A percentile compares a stretch with the other conserved stretches of the same genome.
phyloP scores from a whole-genome alignment of 495 filamentous ascomycete species.

The Pyronema domesticum region DNA sequence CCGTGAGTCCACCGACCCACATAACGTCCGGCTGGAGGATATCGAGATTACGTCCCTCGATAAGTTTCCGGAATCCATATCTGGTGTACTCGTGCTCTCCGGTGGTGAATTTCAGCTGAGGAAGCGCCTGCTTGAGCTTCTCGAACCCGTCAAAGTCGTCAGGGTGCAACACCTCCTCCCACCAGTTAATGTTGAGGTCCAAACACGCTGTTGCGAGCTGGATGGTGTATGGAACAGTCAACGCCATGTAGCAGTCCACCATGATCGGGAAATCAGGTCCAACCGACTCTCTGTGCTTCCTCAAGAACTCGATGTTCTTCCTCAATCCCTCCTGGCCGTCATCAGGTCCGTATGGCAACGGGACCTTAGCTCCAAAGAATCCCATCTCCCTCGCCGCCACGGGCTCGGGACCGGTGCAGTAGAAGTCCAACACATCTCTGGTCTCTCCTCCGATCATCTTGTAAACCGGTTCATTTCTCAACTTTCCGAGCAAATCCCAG shows the following conservation, averaged over 20 bases:
- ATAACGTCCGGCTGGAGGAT: constrained; percentile 92
- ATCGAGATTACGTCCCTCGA: constrained; percentile 78
- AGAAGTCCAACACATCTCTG: constrained; percentile 63
- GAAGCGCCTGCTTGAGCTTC: constrained; percentile 73
- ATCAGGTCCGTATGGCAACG: constrained; percentile 71
- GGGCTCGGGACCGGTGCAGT: constrained; percentile 83
- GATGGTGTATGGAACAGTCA: constrained; percentile 83
- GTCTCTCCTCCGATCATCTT: constrained; percentile 81
- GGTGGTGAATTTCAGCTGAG: constrained; percentile 81
- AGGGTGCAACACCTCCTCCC: constrained; percentile 79
- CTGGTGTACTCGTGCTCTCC: constrained; percentile 87
- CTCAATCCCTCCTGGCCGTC: constrained; percentile 62
- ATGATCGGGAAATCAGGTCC: constrained; percentile 82
- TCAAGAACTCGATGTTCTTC: constrained; percentile 78
- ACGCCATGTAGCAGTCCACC: constrained; percentile 92
- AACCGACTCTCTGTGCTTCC: constrained; percentile 63
- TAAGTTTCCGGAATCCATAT: constrained; percentile 84
- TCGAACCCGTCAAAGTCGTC: constrained; percentile 83
- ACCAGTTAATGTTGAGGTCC: constrained; percentile 83
- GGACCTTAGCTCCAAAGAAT: constrained; percentile 77
- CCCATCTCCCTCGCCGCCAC: constrained; percentile 60
- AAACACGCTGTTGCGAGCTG: constrained; percentile 65
- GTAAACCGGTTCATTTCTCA: constrained; percentile 83
- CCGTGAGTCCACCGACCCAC: constrained; percentile 88
- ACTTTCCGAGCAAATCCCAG: constrained; percentile 81